Evolutionary conservation across 495 filamentous ascomycete species (phyloP), one percentile per base, ranked within the genome.

Genomic region (Glutinoglossum americanum): DNA sequence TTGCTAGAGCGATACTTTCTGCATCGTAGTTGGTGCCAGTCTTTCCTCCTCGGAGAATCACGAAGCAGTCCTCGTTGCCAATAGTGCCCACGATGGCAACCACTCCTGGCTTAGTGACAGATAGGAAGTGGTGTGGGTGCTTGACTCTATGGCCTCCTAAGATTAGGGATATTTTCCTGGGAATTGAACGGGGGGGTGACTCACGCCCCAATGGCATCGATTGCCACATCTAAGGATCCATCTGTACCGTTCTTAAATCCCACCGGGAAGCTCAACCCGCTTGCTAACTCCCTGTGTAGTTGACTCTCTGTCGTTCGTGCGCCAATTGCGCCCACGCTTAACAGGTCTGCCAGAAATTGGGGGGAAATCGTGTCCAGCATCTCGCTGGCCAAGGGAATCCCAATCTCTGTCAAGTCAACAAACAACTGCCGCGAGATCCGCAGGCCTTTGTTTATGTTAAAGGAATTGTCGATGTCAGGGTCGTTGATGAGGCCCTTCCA

Each of bases 401-500:
- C 93, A 72, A 83, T 85, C 64, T 80, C 75, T 0, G 93, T 99
- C 61, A 99, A 76, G 67, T 97, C 89, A 37, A 95, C 86, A 67
- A 95, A 99, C 59, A 99, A 73, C 68, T 97, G 83, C 59, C 93
- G 81, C 33, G 88, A 87, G 28, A 83, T 73, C 51, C 86, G 80
- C 66, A 99, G 69, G 2, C 93, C 93, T 74, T 96, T 95, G 76
- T 97, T 99, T 72, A 99, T 97, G 70, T 95, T 81, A 79, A 96
- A 97, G 70, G 84, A 90, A 66, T 95, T 88, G 69, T 99, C 90
- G 68, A 99, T 94, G 62, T 97, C 89, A 8, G 93, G 93, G 71
- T 99, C 93, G 69, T 99, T 99, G 73, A 99, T 94, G 61, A 99
- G 75, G 15, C 93, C 93, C 72, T 99, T 99, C 93, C 93, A 99